Evolutionary conservation across 352 stramenopile species (phyloP).

Genomic region (Pythium aquatile): DNA sequence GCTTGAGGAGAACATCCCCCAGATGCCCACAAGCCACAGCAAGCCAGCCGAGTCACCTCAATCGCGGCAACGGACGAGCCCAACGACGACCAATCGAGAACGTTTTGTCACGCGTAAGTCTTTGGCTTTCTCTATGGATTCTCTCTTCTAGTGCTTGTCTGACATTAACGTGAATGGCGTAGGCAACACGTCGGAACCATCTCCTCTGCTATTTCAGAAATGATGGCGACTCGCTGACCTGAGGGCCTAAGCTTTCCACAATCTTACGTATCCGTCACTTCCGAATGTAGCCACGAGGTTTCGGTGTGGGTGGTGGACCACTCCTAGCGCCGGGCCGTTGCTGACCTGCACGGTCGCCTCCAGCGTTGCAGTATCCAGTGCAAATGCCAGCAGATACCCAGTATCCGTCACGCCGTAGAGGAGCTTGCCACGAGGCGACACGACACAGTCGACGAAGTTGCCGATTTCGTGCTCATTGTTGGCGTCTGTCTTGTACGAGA

Average conservation of each 20-base stretch:
- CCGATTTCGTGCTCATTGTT: constrained; percentile 58
- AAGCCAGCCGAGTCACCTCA: background rate
- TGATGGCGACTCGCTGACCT: constrained; percentile 11
- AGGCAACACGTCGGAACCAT: constrained; percentile 27
- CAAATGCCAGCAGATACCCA: constrained; percentile 77
- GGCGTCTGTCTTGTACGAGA: constrained; percentile 65
- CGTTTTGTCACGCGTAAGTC: constrained; percentile 1
- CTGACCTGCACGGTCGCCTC: constrained; percentile 82
- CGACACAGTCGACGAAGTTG: constrained; percentile 86
- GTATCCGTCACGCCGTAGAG: constrained; percentile 88
- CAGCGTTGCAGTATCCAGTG: constrained; percentile 46
- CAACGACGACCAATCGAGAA: background rate
- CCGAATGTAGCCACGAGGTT: constrained; percentile 90
- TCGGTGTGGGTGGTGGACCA: constrained; percentile 85
- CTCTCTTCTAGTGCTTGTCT: background rate
- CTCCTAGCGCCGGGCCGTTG: constrained; percentile 74
- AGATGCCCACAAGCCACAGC: background rate
- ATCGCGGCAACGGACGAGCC: constrained; percentile 1
- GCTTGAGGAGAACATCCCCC: background rate
- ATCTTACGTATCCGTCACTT: constrained; percentile 77
- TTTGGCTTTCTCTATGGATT: background rate
- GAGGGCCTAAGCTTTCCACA: constrained; percentile 73
- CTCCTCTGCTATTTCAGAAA: constrained; percentile 46
- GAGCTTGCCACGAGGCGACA: constrained; percentile 82
- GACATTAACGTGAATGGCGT: background rate